Evolutionary conservation across 495 filamentous ascomycete species (phyloP).

Genomic region (Aspergillus ostianus): DNA sequence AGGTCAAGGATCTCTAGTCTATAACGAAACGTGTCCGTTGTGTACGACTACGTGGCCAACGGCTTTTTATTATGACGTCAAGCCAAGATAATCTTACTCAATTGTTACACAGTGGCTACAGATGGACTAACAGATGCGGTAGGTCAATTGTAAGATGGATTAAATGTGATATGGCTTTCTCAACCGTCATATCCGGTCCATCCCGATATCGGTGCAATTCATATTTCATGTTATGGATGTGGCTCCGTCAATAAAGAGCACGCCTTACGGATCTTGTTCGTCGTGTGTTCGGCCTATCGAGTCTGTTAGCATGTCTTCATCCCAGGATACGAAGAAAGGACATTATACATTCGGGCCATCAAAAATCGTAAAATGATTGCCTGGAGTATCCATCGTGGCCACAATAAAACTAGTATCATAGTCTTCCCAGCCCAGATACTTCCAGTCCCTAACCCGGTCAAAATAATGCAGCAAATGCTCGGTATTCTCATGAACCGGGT

Average conservation of each 20-base stretch:
- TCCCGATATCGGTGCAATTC: not conserved
- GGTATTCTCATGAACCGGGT: not conserved
- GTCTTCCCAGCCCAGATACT: constrained; percentile 12
- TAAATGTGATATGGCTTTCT: not conserved
- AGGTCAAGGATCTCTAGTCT: too few relatives aligned
- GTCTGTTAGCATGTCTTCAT: not conserved
- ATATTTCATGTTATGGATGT: not conserved
- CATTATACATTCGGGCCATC: not conserved
- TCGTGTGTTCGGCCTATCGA: not conserved
- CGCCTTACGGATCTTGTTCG: not conserved
- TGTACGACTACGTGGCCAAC: too few relatives aligned
- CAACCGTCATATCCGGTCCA: not conserved
- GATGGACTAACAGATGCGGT: too few relatives aligned
- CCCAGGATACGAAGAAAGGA: not conserved
- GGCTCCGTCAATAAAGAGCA: not conserved
- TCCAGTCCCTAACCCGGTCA: not conserved
- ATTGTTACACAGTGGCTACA: too few relatives aligned
- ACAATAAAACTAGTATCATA: constrained; percentile 7
- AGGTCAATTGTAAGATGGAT: too few relatives aligned
- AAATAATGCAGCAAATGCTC: not conserved
- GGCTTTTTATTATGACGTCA: too few relatives aligned
- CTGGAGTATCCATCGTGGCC: constrained; percentile 1
- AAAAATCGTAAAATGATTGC: constrained; percentile 12
- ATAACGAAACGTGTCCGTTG: too few relatives aligned
- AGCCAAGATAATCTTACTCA: too few relatives aligned